Percentiles rank a stretch among this genome's conserved stretches.
phyloP scores from a whole-genome alignment of 2,329 filamentous ascomycete genomes.

The Ceratocystis smalleyi region DNA sequence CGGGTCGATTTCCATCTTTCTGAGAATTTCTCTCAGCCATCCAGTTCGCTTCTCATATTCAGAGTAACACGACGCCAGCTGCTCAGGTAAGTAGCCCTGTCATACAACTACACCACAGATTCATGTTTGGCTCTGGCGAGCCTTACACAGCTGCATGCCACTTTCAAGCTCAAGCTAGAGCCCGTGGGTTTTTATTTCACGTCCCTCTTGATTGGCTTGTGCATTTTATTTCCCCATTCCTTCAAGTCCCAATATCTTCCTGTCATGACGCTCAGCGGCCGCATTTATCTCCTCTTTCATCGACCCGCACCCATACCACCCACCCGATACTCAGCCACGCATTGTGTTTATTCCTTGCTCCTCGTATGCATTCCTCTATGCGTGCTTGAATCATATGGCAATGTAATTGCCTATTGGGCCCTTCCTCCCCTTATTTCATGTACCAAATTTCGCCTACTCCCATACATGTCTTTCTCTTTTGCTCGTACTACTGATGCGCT shows the following conservation, averaged over 20 bases:
- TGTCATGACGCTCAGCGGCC: not conserved
- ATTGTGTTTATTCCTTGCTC: not conserved
- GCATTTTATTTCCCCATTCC: not conserved
- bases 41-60: not conserved
- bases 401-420: not conserved
- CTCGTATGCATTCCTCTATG: not conserved
- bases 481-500: not conserved
- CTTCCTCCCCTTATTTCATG: not conserved
- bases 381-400: not conserved
- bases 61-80: not conserved
- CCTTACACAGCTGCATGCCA: not conserved
- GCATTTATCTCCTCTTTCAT: not conserved
- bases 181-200: too few relatives aligned
- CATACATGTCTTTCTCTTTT: not conserved
- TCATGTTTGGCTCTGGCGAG: not conserved
- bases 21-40: not conserved
- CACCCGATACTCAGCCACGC: not conserved
- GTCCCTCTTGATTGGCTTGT: not conserved
- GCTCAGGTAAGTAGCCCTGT: slow-evolving; percentile 1
- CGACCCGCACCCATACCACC: not conserved
- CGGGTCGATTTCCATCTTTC: not conserved
- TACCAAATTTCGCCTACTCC: not conserved
- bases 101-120: not conserved
- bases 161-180: too few relatives aligned
- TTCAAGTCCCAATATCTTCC: not conserved